Evolutionary conservation across 2,329 filamentous ascomycete genomes (phyloP).

Genomic region (Trichoderma sp.): DNA sequence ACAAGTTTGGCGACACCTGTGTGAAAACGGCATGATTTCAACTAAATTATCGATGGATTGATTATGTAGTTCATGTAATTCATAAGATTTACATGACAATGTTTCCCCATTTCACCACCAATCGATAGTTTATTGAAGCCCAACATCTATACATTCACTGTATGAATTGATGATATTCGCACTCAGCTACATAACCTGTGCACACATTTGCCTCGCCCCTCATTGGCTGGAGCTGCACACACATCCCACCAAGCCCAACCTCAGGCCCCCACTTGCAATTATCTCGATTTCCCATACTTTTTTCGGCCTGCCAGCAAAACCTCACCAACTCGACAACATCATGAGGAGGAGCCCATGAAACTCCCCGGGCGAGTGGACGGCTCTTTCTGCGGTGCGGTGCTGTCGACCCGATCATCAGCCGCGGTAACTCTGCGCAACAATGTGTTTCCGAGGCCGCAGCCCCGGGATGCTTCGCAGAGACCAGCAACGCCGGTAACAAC

Average conservation of each 20-base stretch:
- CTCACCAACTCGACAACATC: conserved; percentile 26
- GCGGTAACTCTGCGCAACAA: conserved; percentile 18
- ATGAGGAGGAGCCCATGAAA: conserved; percentile 61
- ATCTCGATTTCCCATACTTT: conserved; percentile 17
- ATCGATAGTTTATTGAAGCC: not conserved
- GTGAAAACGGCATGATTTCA: accelerated
- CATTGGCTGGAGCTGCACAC: conserved; percentile 12
- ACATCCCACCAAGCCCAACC: conserved; percentile 6
- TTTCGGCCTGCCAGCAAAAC: conserved; percentile 11
- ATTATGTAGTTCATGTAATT: not conserved
- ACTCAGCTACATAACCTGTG: not conserved
- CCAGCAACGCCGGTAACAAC: conserved; percentile 17
- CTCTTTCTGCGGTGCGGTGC: conserved; percentile 57
- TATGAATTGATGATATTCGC: not conserved
- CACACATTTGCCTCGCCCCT: not conserved
- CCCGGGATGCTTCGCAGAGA: conserved; percentile 22
- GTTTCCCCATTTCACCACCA: accelerated
- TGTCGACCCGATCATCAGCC: conserved; percentile 44
- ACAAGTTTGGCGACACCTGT: not conserved
- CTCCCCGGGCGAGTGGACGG: conserved; percentile 56
- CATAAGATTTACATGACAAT: not conserved
- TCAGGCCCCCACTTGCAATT: conserved; percentile 3
- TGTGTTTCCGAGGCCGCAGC: conserved; percentile 26
- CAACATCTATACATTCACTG: not conserved
- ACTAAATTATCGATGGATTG: accelerated